phyloP scores from a whole-genome alignment of 345 rosid species.

The Abelmoschus esculentus region DNA sequence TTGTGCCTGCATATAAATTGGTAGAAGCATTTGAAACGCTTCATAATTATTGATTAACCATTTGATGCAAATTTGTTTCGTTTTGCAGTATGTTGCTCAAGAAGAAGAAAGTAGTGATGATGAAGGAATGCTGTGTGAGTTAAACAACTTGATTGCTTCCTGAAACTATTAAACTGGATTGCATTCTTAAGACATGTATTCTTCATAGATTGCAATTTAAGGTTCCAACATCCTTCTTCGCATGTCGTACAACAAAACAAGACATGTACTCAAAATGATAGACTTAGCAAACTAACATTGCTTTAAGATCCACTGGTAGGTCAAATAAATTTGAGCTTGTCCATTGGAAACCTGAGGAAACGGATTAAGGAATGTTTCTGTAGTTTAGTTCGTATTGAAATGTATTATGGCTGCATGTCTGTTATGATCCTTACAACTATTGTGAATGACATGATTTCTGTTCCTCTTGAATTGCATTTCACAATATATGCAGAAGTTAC shows the following conservation, averaged over 20 bases:
- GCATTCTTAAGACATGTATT: neutral
- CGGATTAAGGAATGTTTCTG: too few relatives aligned
- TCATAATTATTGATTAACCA: too few relatives aligned
- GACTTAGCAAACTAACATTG: neutral
- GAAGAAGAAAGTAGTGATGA: constrained; percentile 76
- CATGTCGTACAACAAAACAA: neutral
- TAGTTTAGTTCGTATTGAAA: too few relatives aligned
- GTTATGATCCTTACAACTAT: neutral
- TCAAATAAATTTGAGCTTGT: neutral
- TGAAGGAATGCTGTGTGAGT: constrained; percentile 97
- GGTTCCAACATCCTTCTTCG: neutral
- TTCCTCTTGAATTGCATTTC: neutral
- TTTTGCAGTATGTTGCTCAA: constrained; percentile 44
- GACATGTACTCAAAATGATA: too few relatives aligned
- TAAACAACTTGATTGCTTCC: neutral
- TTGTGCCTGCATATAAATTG: too few relatives aligned
- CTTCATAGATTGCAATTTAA: neutral
- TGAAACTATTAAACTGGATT: neutral
- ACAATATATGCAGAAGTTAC: too few relatives aligned
- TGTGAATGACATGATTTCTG: neutral
- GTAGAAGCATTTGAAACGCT: too few relatives aligned
- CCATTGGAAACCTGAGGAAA: too few relatives aligned
- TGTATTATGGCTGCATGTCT: neutral
- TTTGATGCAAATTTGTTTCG: neutral
- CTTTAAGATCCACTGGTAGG: neutral